Evolutionary conservation across 83 land plant species (phyloP).

Genomic region (Picea mariana): DNA sequence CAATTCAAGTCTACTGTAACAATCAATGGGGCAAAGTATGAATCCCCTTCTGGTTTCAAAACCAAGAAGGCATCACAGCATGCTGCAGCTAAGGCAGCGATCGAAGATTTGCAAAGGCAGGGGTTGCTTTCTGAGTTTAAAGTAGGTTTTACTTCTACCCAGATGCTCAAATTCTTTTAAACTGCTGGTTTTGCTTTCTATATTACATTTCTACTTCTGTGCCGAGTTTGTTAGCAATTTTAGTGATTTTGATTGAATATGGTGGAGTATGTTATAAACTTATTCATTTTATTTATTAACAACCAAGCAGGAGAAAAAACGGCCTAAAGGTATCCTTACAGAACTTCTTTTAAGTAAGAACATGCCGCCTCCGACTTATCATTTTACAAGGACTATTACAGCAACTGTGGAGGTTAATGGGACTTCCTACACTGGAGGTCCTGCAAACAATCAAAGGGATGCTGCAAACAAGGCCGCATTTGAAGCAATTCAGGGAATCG

Average conservation of each 20-base stretch:
- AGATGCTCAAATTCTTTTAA: background rate
- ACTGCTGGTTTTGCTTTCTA: too few species aligned
- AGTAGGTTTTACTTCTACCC: background rate
- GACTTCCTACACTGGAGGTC: constrained; percentile 32
- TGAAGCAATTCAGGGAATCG: constrained; percentile 1
- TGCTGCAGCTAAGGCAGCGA: constrained; percentile 80
- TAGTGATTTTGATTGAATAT: too few species aligned
- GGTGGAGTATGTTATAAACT: too few species aligned
- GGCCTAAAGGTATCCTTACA: constrained; percentile 40
- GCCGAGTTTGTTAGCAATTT: too few species aligned
- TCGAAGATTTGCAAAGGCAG: constrained; percentile 38
- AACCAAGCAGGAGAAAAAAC: constrained; percentile 25
- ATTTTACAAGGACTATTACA: constrained; percentile 17
- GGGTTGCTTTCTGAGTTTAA: constrained; percentile 24
- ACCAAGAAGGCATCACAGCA: constrained; percentile 76
- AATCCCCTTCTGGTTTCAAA: constrained; percentile 61
- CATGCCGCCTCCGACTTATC: constrained; percentile 31
- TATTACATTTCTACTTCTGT: too few species aligned
- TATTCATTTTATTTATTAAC: background rate
- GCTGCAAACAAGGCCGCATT: constrained; percentile 55
- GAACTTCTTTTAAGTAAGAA: constrained; percentile 35
- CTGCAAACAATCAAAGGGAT: constrained; percentile 45
- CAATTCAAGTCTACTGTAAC: constrained; percentile 55
- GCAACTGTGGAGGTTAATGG: constrained; percentile 40
- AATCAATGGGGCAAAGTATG: constrained; percentile 56